Base-by-base conservation (phyloP, 192 early-diverging fungal species). In the Rhizophagus prolifer region DNA sequence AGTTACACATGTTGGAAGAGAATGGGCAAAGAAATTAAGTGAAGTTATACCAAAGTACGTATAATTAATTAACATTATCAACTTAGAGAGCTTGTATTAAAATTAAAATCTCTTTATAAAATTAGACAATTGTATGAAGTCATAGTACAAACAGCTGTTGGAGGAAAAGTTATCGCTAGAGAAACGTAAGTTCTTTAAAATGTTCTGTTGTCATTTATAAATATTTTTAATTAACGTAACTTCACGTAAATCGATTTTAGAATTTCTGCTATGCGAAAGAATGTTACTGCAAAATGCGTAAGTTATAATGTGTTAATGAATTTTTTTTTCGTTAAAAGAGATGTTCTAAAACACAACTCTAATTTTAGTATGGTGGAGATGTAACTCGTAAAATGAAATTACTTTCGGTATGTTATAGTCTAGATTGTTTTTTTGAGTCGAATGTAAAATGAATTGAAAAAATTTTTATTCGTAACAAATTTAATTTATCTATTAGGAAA, bases 311-410 rank as follows among this genome's bases (percentile, higher is more conserved):
- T 26, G 9, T 34, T 16, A 34, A 21, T 28, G 8, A 63, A 6
- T 38, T 4, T 44, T 34, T 44, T 34, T 70, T 12, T 36, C n/a
- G 13, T 76, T 30, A 54, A 50, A 4, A 28, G 36, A 12, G 8
- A 28, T 16, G 1, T 14, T 2, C 4, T 26, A 26, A 28, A 34
- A 31, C 34, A 0, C 4, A 21, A 38, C 9, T 73, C n/a, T 23
- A 60, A n/a, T 31, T 75, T 14, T 64, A 90, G 86, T 99, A 99
- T 78, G 96, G 97, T 26, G 97, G 97, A 23, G 97, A 99, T 85
- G 90, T 96, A 16, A 94, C 96, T 2, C 89, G 97, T 30, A 97
- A 96, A 83, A 99, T 98, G 97, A 99, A 99, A 84, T 88, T 99
- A 60, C 80, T 99, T 74, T 92, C 80, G 92, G 92, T 82, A 79